Evolutionary conservation across 805 yeast species (phyloP), one percentile per base, ranked within the genome.

Genomic region (Kodamaea hsintzibuensis): DNA sequence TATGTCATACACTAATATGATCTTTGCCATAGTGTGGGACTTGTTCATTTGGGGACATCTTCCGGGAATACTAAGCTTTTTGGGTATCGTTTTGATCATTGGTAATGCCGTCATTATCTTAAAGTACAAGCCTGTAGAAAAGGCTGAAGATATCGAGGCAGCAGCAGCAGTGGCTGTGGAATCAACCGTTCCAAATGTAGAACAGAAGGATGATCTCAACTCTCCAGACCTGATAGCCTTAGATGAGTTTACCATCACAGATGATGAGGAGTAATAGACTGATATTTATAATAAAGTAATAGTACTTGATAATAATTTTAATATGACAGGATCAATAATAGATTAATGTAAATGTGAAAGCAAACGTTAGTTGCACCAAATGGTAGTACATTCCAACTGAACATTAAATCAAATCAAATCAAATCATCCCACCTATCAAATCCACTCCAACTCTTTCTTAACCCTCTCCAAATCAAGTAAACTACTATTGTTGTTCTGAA

Each of bases 11-110:
- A 79, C 91, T 1, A 89, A 86, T 63, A 79, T 91, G 77, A 72
- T 91, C 1, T 90, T 86, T 71, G 93, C 97, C 0, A 72, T 90
- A 14, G 54, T 88, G 33, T 85, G 92, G 83, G 97, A 91, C 65
- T 72, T 82, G 37, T 44, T 83, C 0, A 71, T 91, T 27, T 92
- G 90, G 85, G 78, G 82, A 56, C 91, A 86, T 65, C 67, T 84
- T 18, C 97, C 97, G 0, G 85, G 84, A 17, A 56, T 82, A 30
- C 76, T 88, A 73, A 86, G 92, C 54, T 70, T 83, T 60, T 58
- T 84, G 17, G 98, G 98, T 1, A 85, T 88, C 51, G 55, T 78
- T 1, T 73, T 91, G 39, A 89, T 91, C 55, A 67, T 89, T 16
- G 80, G 82, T 1, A 78, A 88, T 46, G 93, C 96, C 0, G 67